Evolutionary conservation across 1,139 yeast species (phyloP).

Genomic region (Petasospora rhodanensis): DNA sequence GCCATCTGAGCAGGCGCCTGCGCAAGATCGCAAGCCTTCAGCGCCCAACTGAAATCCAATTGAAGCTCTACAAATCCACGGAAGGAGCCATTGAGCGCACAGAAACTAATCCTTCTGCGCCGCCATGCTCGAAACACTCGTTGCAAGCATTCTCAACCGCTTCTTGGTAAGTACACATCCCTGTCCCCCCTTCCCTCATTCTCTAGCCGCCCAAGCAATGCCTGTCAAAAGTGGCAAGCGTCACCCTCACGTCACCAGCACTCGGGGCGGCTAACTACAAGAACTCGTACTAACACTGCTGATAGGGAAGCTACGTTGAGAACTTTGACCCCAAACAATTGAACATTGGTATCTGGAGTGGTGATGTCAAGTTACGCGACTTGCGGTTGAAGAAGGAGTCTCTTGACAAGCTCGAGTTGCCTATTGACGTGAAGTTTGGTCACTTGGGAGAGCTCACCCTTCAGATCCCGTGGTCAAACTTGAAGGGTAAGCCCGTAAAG

Average conservation of each 20-base stretch:
- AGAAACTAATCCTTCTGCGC: not conserved
- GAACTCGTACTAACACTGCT: conserved; percentile 11
- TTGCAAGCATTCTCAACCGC: conserved; percentile 44
- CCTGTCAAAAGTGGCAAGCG: too few species aligned
- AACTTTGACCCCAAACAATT: conserved; percentile 92
- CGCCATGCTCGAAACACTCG: conserved; percentile 48
- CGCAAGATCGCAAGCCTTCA: too few species aligned
- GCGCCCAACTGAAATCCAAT: too few species aligned
- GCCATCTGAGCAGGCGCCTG: too few species aligned
- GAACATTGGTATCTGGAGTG: conserved; percentile 96
- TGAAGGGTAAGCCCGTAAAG: conserved; percentile 90
- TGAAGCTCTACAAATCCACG: too few species aligned
- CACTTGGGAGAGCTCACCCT: conserved; percentile 84
- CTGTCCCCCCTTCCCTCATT: too few species aligned
- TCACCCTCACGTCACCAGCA: too few species aligned
- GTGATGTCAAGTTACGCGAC: conserved; percentile 84
- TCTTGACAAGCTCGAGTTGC: conserved; percentile 77
- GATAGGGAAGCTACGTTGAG: conserved; percentile 69
- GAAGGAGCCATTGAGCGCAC: not conserved
- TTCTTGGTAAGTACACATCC: conserved; percentile 40
- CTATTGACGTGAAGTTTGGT: conserved; percentile 87
- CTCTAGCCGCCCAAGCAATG: too few species aligned
- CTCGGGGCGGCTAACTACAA: too few species aligned
- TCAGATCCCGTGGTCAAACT: conserved; percentile 95
- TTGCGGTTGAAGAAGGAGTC: conserved; percentile 70